Evolutionary conservation across 805 yeast species (phyloP), one percentile per base, ranked within the genome.

Genomic region (Ogataea trehalophila): DNA sequence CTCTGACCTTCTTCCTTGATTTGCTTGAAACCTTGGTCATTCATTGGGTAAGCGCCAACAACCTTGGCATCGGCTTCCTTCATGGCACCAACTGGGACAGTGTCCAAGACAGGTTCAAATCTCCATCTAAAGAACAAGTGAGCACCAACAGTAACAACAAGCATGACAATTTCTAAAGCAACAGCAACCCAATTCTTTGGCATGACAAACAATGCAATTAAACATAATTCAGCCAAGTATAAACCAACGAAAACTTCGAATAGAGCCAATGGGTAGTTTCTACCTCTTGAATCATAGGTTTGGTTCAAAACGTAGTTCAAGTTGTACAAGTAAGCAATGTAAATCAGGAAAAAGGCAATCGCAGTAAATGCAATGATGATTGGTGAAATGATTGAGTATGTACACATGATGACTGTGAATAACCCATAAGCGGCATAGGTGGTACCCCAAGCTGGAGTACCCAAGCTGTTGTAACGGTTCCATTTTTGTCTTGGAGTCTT

Each of bases 401-500:
- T 76, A 45, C 91, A 62, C 57, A 80, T 75, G 57, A 94, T 83
- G 34, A 87, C 83, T 9, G 83, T 79, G 69, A 90, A 72, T 51
- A 89, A 74, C 55, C 90, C 85, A 65, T 83, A 83, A 11, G 76
- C 72, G 7, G 97, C 97, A 68, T 86, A 92, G 14, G 80, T 71
- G 16, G 86, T 81, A 43, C 97, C 95, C 87, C 91, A 90, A 22
- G 79, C 76, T 39, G 91, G 86, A 38, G 77, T 73, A 13, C 81
- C 75, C 56, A 92, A 71, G 1, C 72, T 74, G 63, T 79, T 80
- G 62, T 68, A 79, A 60, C 96, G 81, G 50, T 66, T 79, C 97
- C 97, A 92, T 71, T 85, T 87, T 68, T 88, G 83, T 70, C 98
- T 82, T 51, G 98, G 98, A 6, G 98, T 89, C 45, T 77, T 75